Base-by-base conservation (phyloP, 345 rosid genomes). In the Gossypium raimondii region DNA sequence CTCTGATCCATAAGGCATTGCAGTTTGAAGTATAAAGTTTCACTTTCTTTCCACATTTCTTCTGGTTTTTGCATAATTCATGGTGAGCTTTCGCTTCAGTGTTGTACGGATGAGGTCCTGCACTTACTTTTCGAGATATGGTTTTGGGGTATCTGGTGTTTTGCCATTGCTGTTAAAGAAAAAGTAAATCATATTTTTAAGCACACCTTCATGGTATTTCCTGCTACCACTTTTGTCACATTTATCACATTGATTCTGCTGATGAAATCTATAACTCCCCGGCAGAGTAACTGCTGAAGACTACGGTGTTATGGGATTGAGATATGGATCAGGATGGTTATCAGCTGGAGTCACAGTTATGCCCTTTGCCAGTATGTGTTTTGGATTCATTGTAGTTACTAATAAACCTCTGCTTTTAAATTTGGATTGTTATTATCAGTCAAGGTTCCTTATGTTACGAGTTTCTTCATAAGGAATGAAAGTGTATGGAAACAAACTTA, bases 141-240 rank as follows among this genome's bases (percentile, higher is more conserved):
- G 98, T 3, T 8, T 90, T 44, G 97, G 97, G 73, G 97, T 93
- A 64, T 94, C 90, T 79, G 90, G 91, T 25, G 76, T 84, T 59
- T 87, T 85, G 41, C 97, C 98, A 18, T 65, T 89, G 82, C 78
- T 94, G 43, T 60, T 78, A 9, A 88, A 86, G 50, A 88, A 84
- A 38, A 76, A 85, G 98, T 92, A 72, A 3, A 66, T 68, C 55
- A 56, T 25, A 61, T 12, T 20, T 48, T 72, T 50, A 24, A 64
- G 57, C 24, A 27, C 41, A 70, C 16, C 41, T 72, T 29, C 44
- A 44, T 45, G 43, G 29, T 50, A 48, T 43, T 58, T 47, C 48
- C 27, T 27, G 50, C 74, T 60, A 1, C 50, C 68, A 51, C 8
- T 2, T n/a, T 17, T 62, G 53, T 63, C 45, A 12, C 29, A 62